Evolutionary conservation across 2,329 filamentous ascomycete species (phyloP).

Genomic region (Phaeosphaeria sp.): DNA sequence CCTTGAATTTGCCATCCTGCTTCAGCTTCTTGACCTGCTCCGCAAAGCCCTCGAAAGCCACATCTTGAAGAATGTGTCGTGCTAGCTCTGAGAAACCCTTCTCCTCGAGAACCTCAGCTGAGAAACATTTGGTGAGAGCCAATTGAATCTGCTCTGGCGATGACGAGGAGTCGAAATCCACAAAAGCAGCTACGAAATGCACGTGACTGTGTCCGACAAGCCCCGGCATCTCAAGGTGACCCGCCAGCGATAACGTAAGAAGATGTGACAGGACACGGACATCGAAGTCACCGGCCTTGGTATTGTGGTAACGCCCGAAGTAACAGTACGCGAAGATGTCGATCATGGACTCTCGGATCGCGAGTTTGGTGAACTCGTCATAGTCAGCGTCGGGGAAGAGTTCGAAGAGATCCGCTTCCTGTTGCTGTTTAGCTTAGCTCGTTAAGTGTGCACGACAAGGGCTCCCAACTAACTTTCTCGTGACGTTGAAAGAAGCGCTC

Average conservation of each 20-base stretch:
- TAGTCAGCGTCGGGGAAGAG: neutral
- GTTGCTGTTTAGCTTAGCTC: too few species aligned
- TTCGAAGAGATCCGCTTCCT: slow-evolving; percentile 1
- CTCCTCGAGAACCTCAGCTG: neutral
- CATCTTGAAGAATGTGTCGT: neutral
- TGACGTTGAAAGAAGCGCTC: neutral
- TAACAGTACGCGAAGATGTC: slow-evolving; percentile 2
- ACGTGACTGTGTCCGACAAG: neutral
- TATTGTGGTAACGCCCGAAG: neutral
- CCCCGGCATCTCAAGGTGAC: neutral
- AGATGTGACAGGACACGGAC: neutral
- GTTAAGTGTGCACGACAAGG: too few species aligned
- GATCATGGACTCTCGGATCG: neutral
- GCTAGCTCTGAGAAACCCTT: neutral
- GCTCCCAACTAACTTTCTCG: too few species aligned
- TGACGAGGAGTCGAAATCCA: neutral
- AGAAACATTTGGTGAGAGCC: neutral
- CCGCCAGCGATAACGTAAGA: neutral
- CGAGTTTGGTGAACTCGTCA: neutral
- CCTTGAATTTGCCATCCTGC: neutral
- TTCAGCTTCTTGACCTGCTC: neutral
- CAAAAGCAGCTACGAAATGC: neutral
- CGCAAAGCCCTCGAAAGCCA: neutral
- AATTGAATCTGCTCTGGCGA: neutral
- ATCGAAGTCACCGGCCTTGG: neutral